Evolutionary conservation across 2,329 filamentous ascomycete genomes (phyloP), one percentile per base, ranked within the genome.

Genomic region (Bipolaris bicolor): DNA sequence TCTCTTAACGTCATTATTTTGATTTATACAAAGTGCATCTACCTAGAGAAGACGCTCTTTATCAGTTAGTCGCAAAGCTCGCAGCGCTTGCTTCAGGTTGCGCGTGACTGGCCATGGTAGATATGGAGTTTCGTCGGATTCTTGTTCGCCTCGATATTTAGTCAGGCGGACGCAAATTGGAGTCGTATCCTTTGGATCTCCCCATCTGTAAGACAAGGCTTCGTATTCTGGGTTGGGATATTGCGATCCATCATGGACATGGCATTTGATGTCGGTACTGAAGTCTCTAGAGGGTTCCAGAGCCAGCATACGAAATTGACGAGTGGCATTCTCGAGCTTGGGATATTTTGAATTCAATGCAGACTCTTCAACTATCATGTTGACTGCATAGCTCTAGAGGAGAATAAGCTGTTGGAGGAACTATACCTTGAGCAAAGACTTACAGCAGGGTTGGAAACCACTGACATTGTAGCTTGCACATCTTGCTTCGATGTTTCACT

Each of bases 131-230:
- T 33, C n/a, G 6, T 47, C 26, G 18, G 26, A 34, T 47, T 36
- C 18, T 47, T 20, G 3, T 18, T 33, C 26, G 3, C 5, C n/a
- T n/a, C 20, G 26, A 24, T 18, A 9, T 34, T n/a, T 26, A 33
- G 26, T 47, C 16, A 31, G 18, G 44, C 26, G 44, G 26, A 33
- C 26, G 26, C 11, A 7, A 47, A 47, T 47, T 22, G 6, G 26
- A 34, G 18, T n/a, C 34, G 44, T 47, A 18, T 47, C 44, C n/a
- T 34, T 47, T 31, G 44, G 26, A 47, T 34, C 26, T 47, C 26
- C 44, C 44, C 44, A 47, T 31, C 44, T 33, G 9, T 47, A 47
- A 18, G 44, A 47, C 18, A 47, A 36, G 11, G 44, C 44, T 52
- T 52, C 47, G 36, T 52, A 51, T 34, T 16, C 26, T 22, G 46